These are phyloP conservation scores for Davidsoniella neocaledoniae DNA, from an alignment of 2,329 filamentous ascomycete species.

Conservation along the genomic window DNA sequence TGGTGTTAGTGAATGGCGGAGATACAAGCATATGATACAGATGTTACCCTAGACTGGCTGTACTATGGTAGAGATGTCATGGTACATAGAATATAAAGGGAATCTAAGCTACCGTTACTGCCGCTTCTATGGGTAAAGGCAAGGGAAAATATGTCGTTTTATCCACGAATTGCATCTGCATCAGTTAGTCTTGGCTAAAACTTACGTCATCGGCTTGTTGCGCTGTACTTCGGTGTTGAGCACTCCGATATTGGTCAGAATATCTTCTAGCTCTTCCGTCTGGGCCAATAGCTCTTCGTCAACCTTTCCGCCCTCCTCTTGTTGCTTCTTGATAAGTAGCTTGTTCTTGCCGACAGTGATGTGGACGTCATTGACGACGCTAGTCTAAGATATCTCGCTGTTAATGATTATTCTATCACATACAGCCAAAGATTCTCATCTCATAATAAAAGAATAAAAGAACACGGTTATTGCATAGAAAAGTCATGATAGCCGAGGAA, in stretches of 20 bases:
- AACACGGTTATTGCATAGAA: neutral
- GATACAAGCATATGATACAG: neutral
- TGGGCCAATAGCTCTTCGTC: conserved; percentile 2
- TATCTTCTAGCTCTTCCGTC: conserved; percentile 15
- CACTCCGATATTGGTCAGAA: conserved; percentile 72
- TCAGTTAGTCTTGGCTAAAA: conserved; percentile 3
- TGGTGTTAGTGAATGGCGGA: neutral
- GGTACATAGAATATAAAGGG: too few relatives aligned
- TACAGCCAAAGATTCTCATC: neutral
- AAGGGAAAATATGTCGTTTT: neutral
- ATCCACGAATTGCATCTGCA: neutral
- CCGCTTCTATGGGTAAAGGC: too few relatives aligned
- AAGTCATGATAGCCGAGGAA: neutral
- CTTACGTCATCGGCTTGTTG: conserved; percentile 60
- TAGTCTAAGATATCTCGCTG: conserved; percentile 41
- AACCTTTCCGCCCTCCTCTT: neutral
- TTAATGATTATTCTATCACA: neutral
- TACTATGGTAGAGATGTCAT: neutral
- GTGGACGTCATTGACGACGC: conserved; percentile 89
- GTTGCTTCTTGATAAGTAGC: conserved; percentile 39
- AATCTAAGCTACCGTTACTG: neutral
- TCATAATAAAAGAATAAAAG: neutral
- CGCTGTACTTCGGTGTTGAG: conserved; percentile 95
- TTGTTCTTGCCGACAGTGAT: conserved; percentile 44
- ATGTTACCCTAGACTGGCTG: neutral